Conservation (phyloP, 2,329 filamentous ascomycete genomes). For the Epichloe typhina region DNA sequence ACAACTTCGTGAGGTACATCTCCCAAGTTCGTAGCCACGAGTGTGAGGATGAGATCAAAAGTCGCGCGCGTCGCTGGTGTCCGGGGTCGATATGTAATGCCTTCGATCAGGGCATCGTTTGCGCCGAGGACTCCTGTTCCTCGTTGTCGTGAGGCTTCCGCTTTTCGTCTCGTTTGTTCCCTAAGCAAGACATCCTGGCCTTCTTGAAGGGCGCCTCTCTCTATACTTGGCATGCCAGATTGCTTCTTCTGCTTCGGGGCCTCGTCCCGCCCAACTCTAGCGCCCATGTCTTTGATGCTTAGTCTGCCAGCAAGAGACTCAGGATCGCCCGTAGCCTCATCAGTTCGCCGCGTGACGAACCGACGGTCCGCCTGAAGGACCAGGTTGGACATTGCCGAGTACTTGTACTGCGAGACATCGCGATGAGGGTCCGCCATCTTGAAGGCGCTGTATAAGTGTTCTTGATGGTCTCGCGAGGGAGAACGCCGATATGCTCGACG, state of each 20-base stretch:
- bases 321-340: conserved; percentile 93
- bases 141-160: conserved; percentile 51
- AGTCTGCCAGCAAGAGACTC: conserved; percentile 92
- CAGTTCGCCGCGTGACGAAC: conserved; percentile 81
- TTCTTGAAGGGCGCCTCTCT: conserved; percentile 64
- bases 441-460: conserved; percentile 13
- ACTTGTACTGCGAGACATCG: conserved; percentile 95
- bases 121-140: conserved; percentile 71
- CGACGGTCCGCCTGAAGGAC: conserved; percentile 98
- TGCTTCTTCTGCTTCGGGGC: conserved; percentile 73
- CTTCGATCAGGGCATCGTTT: conserved; percentile 78
- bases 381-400: conserved; percentile 99
- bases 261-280: conserved; percentile 63
- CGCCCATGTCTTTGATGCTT: conserved; percentile 90
- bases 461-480: conserved; percentile 14
- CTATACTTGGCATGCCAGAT: conserved; percentile 51
- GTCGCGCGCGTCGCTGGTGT: conserved; percentile 85
- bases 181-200: conserved; percentile 72
- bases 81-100: conserved; percentile 79
- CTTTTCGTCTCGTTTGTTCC: conserved; percentile 79
- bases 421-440: conserved; percentile 62
- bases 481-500: conserved; percentile 24
- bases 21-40: conserved; percentile 76
- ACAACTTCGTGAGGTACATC: conserved; percentile 89
- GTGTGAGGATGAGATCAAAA: conserved; percentile 86